Conservation (phyloP, 2,329 filamentous ascomycete species). For the Aspergillus hortae region DNA sequence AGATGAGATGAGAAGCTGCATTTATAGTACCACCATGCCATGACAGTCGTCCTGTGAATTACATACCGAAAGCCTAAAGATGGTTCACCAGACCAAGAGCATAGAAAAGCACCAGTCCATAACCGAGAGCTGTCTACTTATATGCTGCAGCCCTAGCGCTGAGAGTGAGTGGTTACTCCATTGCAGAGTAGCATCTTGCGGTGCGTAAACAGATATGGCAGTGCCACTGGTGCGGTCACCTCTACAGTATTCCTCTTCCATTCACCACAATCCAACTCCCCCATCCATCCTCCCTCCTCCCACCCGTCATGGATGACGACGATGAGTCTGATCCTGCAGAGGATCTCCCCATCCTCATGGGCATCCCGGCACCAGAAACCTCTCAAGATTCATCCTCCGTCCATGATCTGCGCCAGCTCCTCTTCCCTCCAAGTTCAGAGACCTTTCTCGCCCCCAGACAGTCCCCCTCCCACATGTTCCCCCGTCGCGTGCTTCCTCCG, state of each 20-base stretch:
- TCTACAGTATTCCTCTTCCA: not conserved
- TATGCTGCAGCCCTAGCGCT: too few relatives aligned
- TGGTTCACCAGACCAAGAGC: too few relatives aligned
- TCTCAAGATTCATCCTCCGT: not conserved
- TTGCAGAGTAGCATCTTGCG: too few relatives aligned
- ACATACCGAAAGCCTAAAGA: too few relatives aligned
- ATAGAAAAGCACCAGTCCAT: too few relatives aligned
- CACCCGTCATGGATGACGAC: not conserved
- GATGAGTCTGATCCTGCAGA: not conserved
- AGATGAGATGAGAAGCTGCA: too few relatives aligned
- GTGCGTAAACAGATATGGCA: too few relatives aligned
- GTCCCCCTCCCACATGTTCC: not conserved
- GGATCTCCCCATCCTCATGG: not conserved
- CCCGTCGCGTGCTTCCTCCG: not conserved
- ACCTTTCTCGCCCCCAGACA: not conserved
- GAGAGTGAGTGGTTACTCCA: too few relatives aligned
- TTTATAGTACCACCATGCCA: too few relatives aligned
- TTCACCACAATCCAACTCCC: not conserved
- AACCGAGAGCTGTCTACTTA: too few relatives aligned
- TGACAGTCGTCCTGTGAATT: too few relatives aligned
- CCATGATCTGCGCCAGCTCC: not conserved
- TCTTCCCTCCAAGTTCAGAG: not conserved
- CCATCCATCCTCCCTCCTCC: not conserved
- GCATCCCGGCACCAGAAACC: not conserved
- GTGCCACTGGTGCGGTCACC: too few relatives aligned